Base-by-base conservation (phyloP, 495 filamentous ascomycete species). In the Penicillium longicatenatum region DNA sequence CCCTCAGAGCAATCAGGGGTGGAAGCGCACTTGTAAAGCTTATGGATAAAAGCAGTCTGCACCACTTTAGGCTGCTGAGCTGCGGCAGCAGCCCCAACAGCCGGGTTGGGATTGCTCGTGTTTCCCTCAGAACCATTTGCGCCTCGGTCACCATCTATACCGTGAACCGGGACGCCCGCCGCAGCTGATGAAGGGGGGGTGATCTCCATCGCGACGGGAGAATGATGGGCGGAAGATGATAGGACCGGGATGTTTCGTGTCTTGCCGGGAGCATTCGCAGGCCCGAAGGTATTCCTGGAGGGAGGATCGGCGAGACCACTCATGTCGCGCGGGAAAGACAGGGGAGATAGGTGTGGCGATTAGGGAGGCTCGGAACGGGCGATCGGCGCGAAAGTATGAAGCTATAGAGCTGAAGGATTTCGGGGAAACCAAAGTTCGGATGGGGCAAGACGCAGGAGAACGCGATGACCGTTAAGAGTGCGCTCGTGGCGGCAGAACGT, bases 41-140 rank as follows among this genome's bases (percentile, higher is more conserved):
- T 98, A 72, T 98, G 94, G 58, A 98, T 98, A 69, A 98, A 98
- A n/a, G 94, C 94, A 22, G 94, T 97, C 74, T 98, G 94, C 29
- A 98, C 91, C 54, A 97, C 92, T 76, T 98, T 98, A 55, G 93
- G 93, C 71, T 96, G 92, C 71, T 96, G 93, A 57, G 92, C 87
- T 56, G 92, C 91, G 16, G 91, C 90, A 5, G 89, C 88, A 44
- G 92, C 91, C n/a, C 76, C 76, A 50, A 79, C 66, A 44, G 73
- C 70, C 37, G 73, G 71, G 84, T 86, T 57, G 55, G 73, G 69
- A 72, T 68, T 71, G 57, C 72, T 72, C 60, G 68, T 20, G 47
- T 59, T 67, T 42, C 64, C 69, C 45, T 82, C 72, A 44, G 76
- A 64, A 61, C 81, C 77, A 72, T 80, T 77, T 57, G 66, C 70